A percentile compares a stretch with the other conserved stretches of the same genome.
These are phyloP conservation scores for Stagonosporopsis vannaccii DNA, from an alignment of 2,329 filamentous ascomycete genomes.

Conservation along the genomic window DNA sequence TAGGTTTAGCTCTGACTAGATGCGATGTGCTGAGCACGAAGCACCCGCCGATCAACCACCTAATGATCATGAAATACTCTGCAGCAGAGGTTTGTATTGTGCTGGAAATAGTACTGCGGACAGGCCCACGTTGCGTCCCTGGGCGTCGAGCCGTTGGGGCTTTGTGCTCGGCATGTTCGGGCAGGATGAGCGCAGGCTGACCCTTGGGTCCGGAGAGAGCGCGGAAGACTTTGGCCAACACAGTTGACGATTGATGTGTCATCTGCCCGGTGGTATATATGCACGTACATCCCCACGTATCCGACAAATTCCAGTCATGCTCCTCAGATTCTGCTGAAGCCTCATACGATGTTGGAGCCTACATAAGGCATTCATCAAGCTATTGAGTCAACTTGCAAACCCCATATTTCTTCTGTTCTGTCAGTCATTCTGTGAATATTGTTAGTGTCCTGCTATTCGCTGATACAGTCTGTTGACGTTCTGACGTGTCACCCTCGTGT, in stretches of 20 bases:
- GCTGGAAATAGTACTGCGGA: neutral
- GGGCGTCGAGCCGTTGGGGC: neutral
- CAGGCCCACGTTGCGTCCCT: neutral
- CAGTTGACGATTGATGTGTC: neutral
- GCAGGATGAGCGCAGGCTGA: too few relatives aligned
- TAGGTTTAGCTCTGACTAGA: neutral
- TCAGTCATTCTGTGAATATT: too few relatives aligned
- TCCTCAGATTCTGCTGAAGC: neutral
- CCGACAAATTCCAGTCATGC: neutral
- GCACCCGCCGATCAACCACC: neutral
- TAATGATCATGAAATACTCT: neutral
- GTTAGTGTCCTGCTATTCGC: neutral
- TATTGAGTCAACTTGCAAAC: neutral
- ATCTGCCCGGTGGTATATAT: neutral
- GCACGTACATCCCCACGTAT: neutral
- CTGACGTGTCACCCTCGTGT: neutral
- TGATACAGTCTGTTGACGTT: neutral
- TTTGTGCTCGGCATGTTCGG: neutral
- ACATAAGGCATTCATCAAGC: neutral
- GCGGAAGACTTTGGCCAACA: neutral
- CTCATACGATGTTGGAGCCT: neutral
- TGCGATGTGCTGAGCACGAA: neutral
- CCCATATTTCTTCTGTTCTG: neutral
- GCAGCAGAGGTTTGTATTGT: neutral
- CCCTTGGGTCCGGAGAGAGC: too few relatives aligned